Percentiles rank a stretch among this genome's conserved stretches.
Conservation (phyloP, 2,329 filamentous ascomycete species). For the Beauveria australis region DNA sequence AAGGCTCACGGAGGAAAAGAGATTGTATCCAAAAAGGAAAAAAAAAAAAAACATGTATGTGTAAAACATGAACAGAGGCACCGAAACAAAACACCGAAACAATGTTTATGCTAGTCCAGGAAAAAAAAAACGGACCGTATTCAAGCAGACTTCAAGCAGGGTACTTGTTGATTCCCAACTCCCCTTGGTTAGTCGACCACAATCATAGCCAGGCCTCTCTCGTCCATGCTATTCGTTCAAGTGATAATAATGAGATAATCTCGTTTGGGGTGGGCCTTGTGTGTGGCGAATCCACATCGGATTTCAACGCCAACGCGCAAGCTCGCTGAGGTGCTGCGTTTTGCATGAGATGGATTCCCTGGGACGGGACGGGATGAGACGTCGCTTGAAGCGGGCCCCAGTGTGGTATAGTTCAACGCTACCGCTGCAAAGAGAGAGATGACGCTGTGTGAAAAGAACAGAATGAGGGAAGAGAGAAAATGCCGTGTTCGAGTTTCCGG, state of each 20-base stretch:
- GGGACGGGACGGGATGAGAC: background rate
- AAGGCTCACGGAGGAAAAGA: background rate
- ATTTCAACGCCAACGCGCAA: too few species aligned
- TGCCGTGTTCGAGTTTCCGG: background rate
- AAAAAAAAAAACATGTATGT: background rate
- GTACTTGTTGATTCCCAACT: too few species aligned
- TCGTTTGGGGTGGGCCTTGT: background rate
- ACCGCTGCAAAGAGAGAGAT: background rate
- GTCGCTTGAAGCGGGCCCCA: background rate
- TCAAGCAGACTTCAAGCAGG: too few species aligned
- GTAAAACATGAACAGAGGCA: too few species aligned
- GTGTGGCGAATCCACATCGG: background rate
- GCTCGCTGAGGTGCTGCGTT: background rate
- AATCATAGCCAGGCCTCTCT: too few species aligned
- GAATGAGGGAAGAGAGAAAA: background rate
- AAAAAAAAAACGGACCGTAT: background rate
- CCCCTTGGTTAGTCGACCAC: too few species aligned
- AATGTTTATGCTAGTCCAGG: background rate
- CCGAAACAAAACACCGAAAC: background rate
- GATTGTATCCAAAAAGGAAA: background rate
- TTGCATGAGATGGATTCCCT: background rate
- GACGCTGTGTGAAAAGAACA: too few species aligned
- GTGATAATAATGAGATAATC: background rate
- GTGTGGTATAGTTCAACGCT: background rate
- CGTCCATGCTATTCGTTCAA: too few species aligned